Evolutionary conservation across 495 filamentous ascomycete genomes (phyloP).

Genomic region (Lindgomyces ingoldianus): DNA sequence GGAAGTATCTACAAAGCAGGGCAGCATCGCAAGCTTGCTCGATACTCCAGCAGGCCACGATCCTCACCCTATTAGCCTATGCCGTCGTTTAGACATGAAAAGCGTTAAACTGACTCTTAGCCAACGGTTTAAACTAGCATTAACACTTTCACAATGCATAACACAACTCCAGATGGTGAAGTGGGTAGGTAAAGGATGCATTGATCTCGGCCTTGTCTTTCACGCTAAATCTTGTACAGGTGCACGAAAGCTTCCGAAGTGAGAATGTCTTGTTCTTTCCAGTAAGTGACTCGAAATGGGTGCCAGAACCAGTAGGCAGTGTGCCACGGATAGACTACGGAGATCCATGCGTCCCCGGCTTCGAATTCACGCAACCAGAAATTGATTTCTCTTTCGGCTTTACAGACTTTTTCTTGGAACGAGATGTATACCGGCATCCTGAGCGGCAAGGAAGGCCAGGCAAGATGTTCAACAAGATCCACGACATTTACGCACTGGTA

Average conservation of each 20-base stretch:
- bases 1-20: conserved; percentile 30
- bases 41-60: conserved; percentile 10
- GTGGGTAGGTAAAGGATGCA: conserved; percentile 36
- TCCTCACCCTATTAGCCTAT: conserved; percentile 17
- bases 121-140: conserved; percentile 38
- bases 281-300: not conserved
- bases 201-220: not conserved
- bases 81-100: conserved; percentile 8
- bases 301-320: not conserved
- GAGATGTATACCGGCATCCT: conserved; percentile 19
- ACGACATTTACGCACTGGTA: conserved; percentile 26
- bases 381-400: conserved; percentile 33
- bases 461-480: not conserved
- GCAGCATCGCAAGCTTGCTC: conserved; percentile 36
- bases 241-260: conserved; percentile 45
- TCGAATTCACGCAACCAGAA: conserved; percentile 41
- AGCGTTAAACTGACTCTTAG: conserved; percentile 24
- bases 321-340: conserved; percentile 18
- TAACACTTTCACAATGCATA: conserved; percentile 34
- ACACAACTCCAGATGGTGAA: conserved; percentile 41
- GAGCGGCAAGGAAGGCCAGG: conserved; percentile 7
- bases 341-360: conserved; percentile 42
- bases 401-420: conserved; percentile 28
- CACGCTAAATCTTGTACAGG: not conserved
- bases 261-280: conserved; percentile 46